Base-by-base conservation (phyloP, 768 basidiomycete genomes). In the Lyophyllum semitale region DNA sequence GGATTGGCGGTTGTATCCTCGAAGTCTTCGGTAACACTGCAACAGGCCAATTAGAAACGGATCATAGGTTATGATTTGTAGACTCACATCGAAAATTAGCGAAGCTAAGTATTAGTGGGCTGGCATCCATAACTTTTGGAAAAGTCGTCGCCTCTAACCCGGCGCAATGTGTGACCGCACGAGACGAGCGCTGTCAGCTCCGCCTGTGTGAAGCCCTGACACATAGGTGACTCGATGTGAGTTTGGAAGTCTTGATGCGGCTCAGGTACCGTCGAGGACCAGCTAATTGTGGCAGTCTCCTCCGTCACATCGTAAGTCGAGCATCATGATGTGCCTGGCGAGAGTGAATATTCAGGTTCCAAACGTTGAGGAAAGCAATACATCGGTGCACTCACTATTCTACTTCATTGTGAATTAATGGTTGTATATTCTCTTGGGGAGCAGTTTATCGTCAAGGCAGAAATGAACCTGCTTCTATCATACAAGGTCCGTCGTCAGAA, bases 161-260 rank as follows among this genome's bases (percentile, higher is more conserved):
- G 68, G 26, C 72, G 70, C 17, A 72, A 50, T 13, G 70, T 66
- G 46, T 73, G 72, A 8, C 72, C 71, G 48, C 72, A 73, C 0
- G 70, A 70, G 17, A 70, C 66, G 35, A 71, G 62, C 42, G 59
- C 57, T 29, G 72, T 72, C 70, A 72, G 71, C 42, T 72, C 69
- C 4, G 59, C 58, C 15, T 63, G 60, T 17, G 57, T 68, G 55
- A 71, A 69, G 2, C 71, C 72, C 35, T 67, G 65, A 1, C 63
- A 52, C 12, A 57, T 58, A 57, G 72, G 73, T 29, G 54, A 59
- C 20, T 55, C 56, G 22, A 61, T 67, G 51, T 69, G 64, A 17
- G 61, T 59, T 22, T 65, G 51, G n/a, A 67, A 43, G 37, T 56
- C 50, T 52, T 70, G 57, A n/a, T 63, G 51, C 2, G 70, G 65